phyloP scores from a whole-genome alignment of 805 yeast species.

The Nakazawaea pomicola region DNA sequence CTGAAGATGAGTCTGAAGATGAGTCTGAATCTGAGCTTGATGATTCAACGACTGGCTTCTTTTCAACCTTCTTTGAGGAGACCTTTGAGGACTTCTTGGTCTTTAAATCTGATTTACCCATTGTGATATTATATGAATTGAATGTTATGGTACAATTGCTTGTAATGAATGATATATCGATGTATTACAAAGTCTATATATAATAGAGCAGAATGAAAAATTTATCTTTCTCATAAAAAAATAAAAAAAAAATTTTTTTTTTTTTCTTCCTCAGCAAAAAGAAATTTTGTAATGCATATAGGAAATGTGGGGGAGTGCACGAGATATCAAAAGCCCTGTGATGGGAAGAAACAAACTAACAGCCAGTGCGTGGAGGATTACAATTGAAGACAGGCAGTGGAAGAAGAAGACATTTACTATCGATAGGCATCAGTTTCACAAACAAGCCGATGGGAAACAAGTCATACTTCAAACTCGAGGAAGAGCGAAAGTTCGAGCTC shows the following conservation, averaged over 20 bases:
- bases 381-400: no score
- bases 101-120: slow-evolving; percentile 26
- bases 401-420: no score
- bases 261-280: background rate
- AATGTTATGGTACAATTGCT: no score
- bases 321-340: background rate
- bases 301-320: background rate
- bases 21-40: slow-evolving; percentile 12
- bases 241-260: slow-evolving; percentile 2
- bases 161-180: background rate
- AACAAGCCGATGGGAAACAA: background rate
- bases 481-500: slow-evolving; percentile 5
- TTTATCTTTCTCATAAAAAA: background rate
- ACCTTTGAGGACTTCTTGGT: slow-evolving; percentile 18
- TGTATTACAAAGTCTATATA: background rate
- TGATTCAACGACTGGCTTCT: slow-evolving; percentile 14
- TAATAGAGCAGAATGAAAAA: background rate
- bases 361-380: no score
- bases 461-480: slow-evolving; percentile 4
- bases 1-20: slow-evolving; percentile 15
- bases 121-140: slow-evolving; percentile 6
- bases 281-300: background rate
- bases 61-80: slow-evolving; percentile 17
- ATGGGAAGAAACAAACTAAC: no score
- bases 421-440: background rate